Percentiles rank a stretch among this genome's conserved stretches.
Evolutionary conservation across 345 rosid species (phyloP).

Genomic region (Syzygium aqueum): DNA sequence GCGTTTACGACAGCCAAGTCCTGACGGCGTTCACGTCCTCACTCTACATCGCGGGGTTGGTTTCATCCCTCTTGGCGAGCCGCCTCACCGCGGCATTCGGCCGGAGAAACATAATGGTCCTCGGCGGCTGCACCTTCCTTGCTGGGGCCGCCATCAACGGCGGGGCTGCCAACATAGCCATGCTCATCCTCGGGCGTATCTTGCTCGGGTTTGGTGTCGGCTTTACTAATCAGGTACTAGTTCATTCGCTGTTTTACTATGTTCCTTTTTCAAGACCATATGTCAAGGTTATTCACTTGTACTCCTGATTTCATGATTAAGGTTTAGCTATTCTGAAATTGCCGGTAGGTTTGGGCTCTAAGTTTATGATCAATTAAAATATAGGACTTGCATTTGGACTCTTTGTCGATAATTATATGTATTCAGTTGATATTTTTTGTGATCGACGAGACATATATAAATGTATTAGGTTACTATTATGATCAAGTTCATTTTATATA

Average conservation of each 20-base stretch:
- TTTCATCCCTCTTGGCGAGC: constrained; percentile 61
- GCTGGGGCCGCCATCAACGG: constrained; percentile 68
- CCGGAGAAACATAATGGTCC: constrained; percentile 56
- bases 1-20: constrained; percentile 51
- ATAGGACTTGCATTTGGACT: background rate
- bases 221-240: constrained; percentile 69
- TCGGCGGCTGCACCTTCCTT: constrained; percentile 71
- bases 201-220: constrained; percentile 90
- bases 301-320: background rate
- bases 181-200: constrained; percentile 80
- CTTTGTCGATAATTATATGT: background rate
- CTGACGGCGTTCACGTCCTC: constrained; percentile 77
- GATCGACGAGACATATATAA: background rate
- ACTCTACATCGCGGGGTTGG: constrained; percentile 63
- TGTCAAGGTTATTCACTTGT: background rate
- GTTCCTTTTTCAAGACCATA: background rate
- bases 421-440: no score
- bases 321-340: background rate
- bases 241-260: background rate
- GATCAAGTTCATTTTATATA: background rate
- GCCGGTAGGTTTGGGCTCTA: background rate
- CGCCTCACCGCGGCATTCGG: constrained; percentile 46
- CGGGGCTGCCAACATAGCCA: constrained; percentile 47
- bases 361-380: background rate
- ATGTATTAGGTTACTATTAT: background rate